These are phyloP conservation scores for Talaromyces wortmannii DNA, from an alignment of 495 filamentous ascomycete genomes.

Conservation along the genomic window DNA sequence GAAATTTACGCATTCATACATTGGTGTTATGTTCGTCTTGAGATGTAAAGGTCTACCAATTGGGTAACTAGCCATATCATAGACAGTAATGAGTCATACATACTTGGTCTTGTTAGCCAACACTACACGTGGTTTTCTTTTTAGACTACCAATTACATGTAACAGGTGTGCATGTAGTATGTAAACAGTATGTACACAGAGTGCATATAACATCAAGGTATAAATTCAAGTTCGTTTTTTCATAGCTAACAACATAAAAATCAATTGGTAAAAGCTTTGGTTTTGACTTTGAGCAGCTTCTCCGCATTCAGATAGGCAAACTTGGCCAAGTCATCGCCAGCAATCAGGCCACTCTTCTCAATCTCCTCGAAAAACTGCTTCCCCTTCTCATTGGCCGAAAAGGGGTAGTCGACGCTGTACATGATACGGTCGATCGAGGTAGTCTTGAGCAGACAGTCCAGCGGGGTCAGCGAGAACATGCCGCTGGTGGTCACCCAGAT, in stretches of 20 bases:
- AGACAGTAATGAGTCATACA: no score
- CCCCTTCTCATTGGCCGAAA: conserved; percentile 34
- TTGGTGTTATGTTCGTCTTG: no score
- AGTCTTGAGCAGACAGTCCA: conserved; percentile 39
- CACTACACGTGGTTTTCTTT: no score
- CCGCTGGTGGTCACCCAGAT: conserved; percentile 30
- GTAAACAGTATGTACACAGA: no score
- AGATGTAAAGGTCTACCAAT: no score
- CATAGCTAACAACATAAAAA: not conserved
- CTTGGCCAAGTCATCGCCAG: conserved; percentile 39
- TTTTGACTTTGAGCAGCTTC: conserved; percentile 36
- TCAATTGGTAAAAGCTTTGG: not conserved
- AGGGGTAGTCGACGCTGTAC: conserved; percentile 57
- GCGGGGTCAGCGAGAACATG: conserved; percentile 17
- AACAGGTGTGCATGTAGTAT: no score
- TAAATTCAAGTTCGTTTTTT: not conserved
- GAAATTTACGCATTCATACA: no score
- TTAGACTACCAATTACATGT: no score
- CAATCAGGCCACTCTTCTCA: conserved; percentile 42
- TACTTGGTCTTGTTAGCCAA: no score
- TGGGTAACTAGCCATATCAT: no score
- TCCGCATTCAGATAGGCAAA: conserved; percentile 53
- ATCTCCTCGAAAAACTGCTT: conserved; percentile 41
- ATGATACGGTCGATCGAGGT: conserved; percentile 44
- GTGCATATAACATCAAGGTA: no score